These are phyloP conservation scores for Orychophragmus violaceus DNA, from an alignment of 345 rosid genomes.

Conservation along the genomic window DNA sequence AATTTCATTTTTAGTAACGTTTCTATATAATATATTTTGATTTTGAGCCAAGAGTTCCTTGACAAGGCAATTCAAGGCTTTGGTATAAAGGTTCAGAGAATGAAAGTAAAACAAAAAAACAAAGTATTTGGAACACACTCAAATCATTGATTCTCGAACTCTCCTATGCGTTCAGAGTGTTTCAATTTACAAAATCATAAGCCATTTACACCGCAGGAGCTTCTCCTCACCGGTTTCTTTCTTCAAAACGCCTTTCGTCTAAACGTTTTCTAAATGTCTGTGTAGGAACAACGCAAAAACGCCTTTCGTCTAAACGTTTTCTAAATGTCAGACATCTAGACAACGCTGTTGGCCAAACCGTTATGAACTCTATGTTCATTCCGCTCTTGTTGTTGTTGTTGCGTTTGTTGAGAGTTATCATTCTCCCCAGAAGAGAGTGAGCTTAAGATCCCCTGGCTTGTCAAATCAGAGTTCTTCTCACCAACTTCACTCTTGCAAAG, in stretches of 20 bases:
- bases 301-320: neutral
- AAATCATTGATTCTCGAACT: slow-evolving; percentile 8
- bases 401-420: slow-evolving; percentile 21
- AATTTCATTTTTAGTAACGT: neutral
- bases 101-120: neutral
- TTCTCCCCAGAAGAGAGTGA: slow-evolving; percentile 34
- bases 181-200: slow-evolving; percentile 3
- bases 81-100: neutral
- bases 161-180: neutral
- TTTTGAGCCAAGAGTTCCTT: neutral
- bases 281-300: slow-evolving; percentile 4
- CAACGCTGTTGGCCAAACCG: slow-evolving; percentile 29
- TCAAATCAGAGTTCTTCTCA: slow-evolving; percentile 40
- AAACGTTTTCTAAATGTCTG: neutral
- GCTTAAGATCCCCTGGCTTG: slow-evolving; percentile 35
- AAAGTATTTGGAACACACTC: slow-evolving; percentile 23
- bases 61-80: neutral
- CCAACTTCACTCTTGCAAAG: slow-evolving; percentile 91
- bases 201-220: slow-evolving; percentile 9
- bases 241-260: neutral
- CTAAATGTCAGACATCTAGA: slow-evolving; percentile 19
- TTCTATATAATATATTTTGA: neutral
- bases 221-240: neutral
- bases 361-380: slow-evolving; percentile 35
- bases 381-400: slow-evolving; percentile 27